Evolutionary conservation across 805 yeast species (phyloP).

Genomic region (Candida wancherniae): DNA sequence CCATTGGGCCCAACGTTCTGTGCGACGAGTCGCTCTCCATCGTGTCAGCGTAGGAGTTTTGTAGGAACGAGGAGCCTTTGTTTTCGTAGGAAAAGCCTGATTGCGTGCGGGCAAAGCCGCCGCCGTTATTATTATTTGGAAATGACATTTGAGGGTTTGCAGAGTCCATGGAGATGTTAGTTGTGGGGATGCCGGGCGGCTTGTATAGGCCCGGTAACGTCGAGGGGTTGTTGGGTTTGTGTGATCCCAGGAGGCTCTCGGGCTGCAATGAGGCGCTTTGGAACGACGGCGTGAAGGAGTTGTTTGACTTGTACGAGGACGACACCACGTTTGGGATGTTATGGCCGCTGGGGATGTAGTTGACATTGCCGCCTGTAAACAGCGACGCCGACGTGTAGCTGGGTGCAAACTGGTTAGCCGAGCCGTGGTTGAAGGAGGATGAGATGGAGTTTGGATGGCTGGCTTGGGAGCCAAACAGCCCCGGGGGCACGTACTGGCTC

Average conservation of each 20-base stretch:
- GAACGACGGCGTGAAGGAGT: constrained; percentile 34
- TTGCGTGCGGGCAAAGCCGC: constrained; percentile 4
- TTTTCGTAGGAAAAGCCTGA: constrained; percentile 9
- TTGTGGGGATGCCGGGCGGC: constrained; percentile 46
- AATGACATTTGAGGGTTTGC: constrained; percentile 24
- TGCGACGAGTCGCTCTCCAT: constrained; percentile 7
- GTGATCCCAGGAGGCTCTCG: neutral
- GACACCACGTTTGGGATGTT: constrained; percentile 43
- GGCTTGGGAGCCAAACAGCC: constrained; percentile 10
- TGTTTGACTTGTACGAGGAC: constrained; percentile 39
- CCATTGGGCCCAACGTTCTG: constrained; percentile 9
- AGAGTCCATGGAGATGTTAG: constrained; percentile 47
- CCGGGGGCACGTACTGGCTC: constrained; percentile 8
- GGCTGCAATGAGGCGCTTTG: constrained; percentile 14
- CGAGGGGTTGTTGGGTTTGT: constrained; percentile 3
- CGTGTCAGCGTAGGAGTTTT: constrained; percentile 1
- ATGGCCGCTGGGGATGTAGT: constrained; percentile 39
- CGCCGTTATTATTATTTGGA: constrained; percentile 8
- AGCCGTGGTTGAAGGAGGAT: constrained; percentile 9
- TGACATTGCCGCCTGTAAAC: constrained; percentile 15
- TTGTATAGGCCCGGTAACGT: constrained; percentile 12
- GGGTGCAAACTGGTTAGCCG: constrained; percentile 4
- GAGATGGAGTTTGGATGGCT: constrained; percentile 9
- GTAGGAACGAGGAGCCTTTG: neutral
- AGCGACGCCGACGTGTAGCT: constrained; percentile 9